phyloP scores from a whole-genome alignment of 1,139 yeast genomes.

The Nakaseomyces bracarensis region DNA sequence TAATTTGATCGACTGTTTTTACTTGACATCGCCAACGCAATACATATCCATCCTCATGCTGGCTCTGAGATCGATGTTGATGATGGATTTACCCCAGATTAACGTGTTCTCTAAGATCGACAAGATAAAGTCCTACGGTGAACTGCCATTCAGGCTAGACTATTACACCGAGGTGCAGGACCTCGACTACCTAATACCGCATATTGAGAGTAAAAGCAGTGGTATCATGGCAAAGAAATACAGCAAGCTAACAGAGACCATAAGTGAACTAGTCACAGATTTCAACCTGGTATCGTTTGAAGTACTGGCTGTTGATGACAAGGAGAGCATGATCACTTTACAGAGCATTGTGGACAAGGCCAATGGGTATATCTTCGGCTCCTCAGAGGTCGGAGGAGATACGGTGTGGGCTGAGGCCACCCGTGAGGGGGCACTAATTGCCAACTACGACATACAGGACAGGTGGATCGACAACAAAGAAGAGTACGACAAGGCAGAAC shows the following conservation, averaged over 20 bases:
- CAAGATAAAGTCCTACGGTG: conserved; percentile 58
- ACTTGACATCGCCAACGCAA: conserved; percentile 80
- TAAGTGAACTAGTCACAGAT: conserved; percentile 79
- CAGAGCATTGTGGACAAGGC: conserved; percentile 78
- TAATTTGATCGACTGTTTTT: conserved; percentile 77
- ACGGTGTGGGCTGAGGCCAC: conserved; percentile 93
- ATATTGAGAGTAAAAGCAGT: conserved; percentile 51
- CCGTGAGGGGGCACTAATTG: conserved; percentile 55
- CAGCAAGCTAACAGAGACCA: conserved; percentile 62
- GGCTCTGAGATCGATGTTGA: conserved; percentile 85
- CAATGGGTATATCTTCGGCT: conserved; percentile 86
- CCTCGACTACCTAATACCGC: conserved; percentile 57
- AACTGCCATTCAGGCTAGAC: conserved; percentile 64
- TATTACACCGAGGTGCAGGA: conserved; percentile 92
- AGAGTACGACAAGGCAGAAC: conserved; percentile 59
- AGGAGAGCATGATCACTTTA: conserved; percentile 78
- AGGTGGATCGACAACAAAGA: conserved; percentile 89
- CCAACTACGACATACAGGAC: conserved; percentile 70
- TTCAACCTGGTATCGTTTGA: conserved; percentile 83
- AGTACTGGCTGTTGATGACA: conserved; percentile 85
- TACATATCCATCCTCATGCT: conserved; percentile 77
- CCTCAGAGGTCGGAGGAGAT: conserved; percentile 91
- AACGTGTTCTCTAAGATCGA: conserved; percentile 91
- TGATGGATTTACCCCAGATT: conserved; percentile 85
- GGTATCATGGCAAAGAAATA: conserved; percentile 50